Percentiles rank a stretch among this genome's conserved stretches.
phyloP scores from a whole-genome alignment of 2,329 filamentous ascomycete genomes.

The Penicillium vulpinum region DNA sequence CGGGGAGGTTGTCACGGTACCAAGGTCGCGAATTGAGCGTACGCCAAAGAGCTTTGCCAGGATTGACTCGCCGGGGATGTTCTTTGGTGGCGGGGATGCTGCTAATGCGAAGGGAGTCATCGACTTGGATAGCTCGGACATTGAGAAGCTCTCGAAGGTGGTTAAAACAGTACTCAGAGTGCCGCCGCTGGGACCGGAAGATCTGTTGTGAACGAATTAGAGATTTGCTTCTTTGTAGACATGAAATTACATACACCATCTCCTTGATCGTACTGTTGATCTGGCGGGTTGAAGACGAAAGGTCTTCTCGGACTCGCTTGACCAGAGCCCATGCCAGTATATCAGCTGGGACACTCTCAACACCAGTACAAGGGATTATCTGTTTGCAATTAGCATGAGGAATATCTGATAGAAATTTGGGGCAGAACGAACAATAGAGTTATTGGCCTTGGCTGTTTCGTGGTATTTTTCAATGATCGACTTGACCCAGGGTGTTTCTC shows the following conservation, averaged over 20 bases:
- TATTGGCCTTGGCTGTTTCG: constrained; percentile 57
- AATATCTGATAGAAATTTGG: background rate
- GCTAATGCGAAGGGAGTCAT: constrained; percentile 55
- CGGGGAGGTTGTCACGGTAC: constrained; percentile 57
- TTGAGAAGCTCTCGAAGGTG: constrained; percentile 51
- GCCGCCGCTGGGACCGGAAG: constrained; percentile 55
- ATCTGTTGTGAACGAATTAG: constrained; percentile 22
- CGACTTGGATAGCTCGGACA: constrained; percentile 48
- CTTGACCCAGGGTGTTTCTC: constrained; percentile 64
- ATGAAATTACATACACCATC: constrained; percentile 45
- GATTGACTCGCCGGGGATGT: constrained; percentile 33
- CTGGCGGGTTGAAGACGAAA: constrained; percentile 52
- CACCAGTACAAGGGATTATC: constrained; percentile 61
- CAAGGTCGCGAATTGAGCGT: constrained; percentile 56
- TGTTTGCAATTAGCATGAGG: constrained; percentile 26
- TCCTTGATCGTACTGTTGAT: constrained; percentile 56
- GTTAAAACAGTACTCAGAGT: constrained; percentile 67
- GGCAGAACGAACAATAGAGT: constrained; percentile 55
- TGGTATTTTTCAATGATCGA: constrained; percentile 64
- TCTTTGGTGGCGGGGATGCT: constrained; percentile 40
- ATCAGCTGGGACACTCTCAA: constrained; percentile 64
- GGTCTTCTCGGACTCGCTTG: constrained; percentile 53
- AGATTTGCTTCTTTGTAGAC: background rate
- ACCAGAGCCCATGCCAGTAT: constrained; percentile 55
- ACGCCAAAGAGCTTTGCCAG: constrained; percentile 49